Evolutionary conservation across 805 yeast species (phyloP).

Genomic region (Nakazawaea wyomingensis): DNA sequence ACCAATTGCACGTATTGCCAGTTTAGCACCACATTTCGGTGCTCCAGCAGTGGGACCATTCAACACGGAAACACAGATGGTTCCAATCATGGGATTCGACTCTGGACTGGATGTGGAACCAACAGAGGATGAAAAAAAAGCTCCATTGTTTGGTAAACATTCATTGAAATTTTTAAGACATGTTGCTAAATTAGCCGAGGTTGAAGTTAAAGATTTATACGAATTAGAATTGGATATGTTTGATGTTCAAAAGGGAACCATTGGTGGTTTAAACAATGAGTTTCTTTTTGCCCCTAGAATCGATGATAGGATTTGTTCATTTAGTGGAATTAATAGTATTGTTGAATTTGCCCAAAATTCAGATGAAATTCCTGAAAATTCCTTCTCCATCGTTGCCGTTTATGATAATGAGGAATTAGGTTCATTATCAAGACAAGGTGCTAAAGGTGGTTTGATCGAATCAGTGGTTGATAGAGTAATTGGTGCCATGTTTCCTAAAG

Average conservation of each 20-base stretch:
- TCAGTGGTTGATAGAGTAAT: slow-evolving; percentile 54
- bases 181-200: slow-evolving; percentile 55
- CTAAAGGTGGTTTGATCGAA: slow-evolving; percentile 71
- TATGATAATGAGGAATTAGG: slow-evolving; percentile 86
- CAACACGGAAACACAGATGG: slow-evolving; percentile 70
- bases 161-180: slow-evolving; percentile 63
- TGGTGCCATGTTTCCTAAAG: slow-evolving; percentile 22
- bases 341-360: slow-evolving; percentile 36
- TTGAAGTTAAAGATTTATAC: slow-evolving; percentile 54
- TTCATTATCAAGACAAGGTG: slow-evolving; percentile 75
- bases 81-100: slow-evolving; percentile 70
- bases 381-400: slow-evolving; percentile 52
- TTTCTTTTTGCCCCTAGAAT: slow-evolving; percentile 78
- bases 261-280: slow-evolving; percentile 75
- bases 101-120: slow-evolving; percentile 38
- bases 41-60: slow-evolving; percentile 62
- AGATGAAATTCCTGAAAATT: slow-evolving; percentile 20
- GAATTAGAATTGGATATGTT: slow-evolving; percentile 74
- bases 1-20: slow-evolving; percentile 77
- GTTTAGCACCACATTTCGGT: slow-evolving; percentile 87
- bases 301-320: slow-evolving; percentile 81
- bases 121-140: slow-evolving; percentile 51
- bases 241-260: slow-evolving; percentile 73
- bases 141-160: slow-evolving; percentile 70
- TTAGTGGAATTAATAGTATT: slow-evolving; percentile 60